Conservation (phyloP, 2,329 filamentous ascomycete species). For the Aureobasidium uvarum region DNA sequence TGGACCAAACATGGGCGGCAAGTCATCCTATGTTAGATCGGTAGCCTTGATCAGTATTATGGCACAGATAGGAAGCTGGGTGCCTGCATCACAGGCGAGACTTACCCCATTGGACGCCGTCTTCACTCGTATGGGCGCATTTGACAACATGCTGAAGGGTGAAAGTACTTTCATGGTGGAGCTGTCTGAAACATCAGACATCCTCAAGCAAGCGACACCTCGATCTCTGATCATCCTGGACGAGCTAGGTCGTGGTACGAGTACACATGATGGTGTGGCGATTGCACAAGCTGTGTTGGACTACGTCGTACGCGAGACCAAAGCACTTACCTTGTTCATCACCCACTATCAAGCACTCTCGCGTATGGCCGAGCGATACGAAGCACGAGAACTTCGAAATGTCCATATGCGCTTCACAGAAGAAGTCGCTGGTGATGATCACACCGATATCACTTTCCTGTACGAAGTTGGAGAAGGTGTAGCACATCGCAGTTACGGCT, state of each 20-base stretch:
- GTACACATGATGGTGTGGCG: constrained; percentile 92
- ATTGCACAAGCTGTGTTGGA: constrained; percentile 91
- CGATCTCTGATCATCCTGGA: constrained; percentile 87
- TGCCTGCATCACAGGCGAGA: constrained; percentile 71
- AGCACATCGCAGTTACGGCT: constrained; percentile 87
- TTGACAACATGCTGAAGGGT: constrained; percentile 91
- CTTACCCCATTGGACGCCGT: constrained; percentile 88
- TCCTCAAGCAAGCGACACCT: constrained; percentile 83
- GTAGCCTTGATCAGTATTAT: constrained; percentile 90
- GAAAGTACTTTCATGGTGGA: constrained; percentile 99
- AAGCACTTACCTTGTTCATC: constrained; percentile 87
- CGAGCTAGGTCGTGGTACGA: constrained; percentile 89
- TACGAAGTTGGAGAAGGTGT: constrained; percentile 91
- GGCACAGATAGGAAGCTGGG: constrained; percentile 91
- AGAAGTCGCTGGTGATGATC: constrained; percentile 50
- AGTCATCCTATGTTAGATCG: constrained; percentile 94
- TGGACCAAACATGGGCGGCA: constrained; percentile 98
- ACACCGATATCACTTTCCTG: constrained; percentile 85
- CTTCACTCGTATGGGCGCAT: constrained; percentile 92
- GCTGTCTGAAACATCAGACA: constrained; percentile 85
- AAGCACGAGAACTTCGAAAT: constrained; percentile 67
- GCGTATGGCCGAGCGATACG: constrained; percentile 69
- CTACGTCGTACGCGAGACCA: constrained; percentile 71
- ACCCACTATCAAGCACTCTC: constrained; percentile 92
- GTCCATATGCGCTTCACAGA: constrained; percentile 91